Percentiles rank a stretch among this genome's conserved stretches.
Conservation (phyloP, 2,329 filamentous ascomycete genomes). For the Scorias spongiosa region DNA sequence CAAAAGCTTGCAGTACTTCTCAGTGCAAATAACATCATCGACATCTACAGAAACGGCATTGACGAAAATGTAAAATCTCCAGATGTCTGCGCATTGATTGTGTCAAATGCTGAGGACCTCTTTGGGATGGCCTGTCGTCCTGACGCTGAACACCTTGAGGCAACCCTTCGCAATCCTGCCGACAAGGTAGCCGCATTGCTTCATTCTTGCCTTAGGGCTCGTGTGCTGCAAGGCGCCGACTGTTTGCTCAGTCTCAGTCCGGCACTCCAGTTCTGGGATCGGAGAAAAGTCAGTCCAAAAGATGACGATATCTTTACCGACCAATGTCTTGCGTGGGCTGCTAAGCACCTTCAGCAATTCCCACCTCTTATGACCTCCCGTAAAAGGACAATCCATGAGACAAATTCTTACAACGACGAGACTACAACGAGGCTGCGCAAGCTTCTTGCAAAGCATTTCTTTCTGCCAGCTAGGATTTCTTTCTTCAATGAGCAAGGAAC, state of each 20-base stretch:
- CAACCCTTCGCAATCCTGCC: conserved; percentile 9
- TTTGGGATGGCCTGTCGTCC: neutral
- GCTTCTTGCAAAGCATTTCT: conserved; percentile 27
- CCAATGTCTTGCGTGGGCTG: neutral
- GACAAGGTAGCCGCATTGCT: conserved; percentile 10
- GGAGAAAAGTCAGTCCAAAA: conserved; percentile 8
- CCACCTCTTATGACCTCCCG: neutral
- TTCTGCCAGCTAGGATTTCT: conserved; percentile 23
- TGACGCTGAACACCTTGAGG: conserved; percentile 10
- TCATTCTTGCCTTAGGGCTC: conserved; percentile 10
- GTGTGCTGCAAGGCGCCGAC: conserved; percentile 2
- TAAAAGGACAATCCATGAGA: neutral
- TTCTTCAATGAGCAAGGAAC: conserved; percentile 15
- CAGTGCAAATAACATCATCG: neutral
- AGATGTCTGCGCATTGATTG: neutral
- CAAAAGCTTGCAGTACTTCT: conserved; percentile 42
- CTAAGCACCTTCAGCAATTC: neutral
- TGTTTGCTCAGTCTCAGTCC: neutral
- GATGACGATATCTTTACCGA: neutral
- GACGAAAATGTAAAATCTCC: neutral
- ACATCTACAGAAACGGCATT: neutral
- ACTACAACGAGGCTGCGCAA: conserved; percentile 15
- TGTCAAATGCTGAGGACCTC: neutral
- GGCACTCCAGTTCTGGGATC: conserved; percentile 11
- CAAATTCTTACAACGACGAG: neutral